A percentile compares a stretch with the other conserved stretches of the same genome.
Evolutionary conservation across 441 rosid genomes (phyloP).

Genomic region (Eruca vesicaria): DNA sequence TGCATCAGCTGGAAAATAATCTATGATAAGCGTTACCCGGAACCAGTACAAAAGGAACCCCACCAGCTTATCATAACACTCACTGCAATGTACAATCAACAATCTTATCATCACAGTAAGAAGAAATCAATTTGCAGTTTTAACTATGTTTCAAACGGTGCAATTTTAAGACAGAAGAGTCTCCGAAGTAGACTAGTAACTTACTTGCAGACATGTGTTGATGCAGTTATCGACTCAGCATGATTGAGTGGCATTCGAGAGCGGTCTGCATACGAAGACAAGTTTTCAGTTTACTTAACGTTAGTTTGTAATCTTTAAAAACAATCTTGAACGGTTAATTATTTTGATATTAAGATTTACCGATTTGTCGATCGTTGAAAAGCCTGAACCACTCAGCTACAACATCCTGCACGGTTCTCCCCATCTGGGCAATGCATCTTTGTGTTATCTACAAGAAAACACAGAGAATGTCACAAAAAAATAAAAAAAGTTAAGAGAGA

Average conservation of each 20-base stretch:
- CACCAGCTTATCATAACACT: conserved; percentile 73
- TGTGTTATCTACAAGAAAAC: conserved; percentile 63
- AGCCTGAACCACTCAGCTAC: conserved; percentile 63
- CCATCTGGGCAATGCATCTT: conserved; percentile 62
- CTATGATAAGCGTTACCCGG: conserved; percentile 58
- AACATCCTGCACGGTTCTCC: conserved; percentile 65
- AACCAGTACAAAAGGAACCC: conserved; percentile 87
- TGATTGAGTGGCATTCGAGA: conserved; percentile 74
- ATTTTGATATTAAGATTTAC: conserved; percentile 35
- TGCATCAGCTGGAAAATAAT: conserved; percentile 57
- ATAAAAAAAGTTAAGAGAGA: not conserved
- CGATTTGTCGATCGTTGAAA: conserved; percentile 73
- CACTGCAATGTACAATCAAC: conserved; percentile 46
- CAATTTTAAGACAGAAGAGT: not conserved
- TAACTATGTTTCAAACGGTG: not conserved
- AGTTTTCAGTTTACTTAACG: not conserved
- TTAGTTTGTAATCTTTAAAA: not conserved
- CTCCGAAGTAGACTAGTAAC: conserved; percentile 10
- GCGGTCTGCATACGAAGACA: conserved; percentile 52
- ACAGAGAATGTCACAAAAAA: conserved; percentile 14
- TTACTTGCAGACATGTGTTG: conserved; percentile 83
- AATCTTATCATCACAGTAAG: not conserved
- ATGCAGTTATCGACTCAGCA: conserved; percentile 65
- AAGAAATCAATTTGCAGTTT: no score
- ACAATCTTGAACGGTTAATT: not conserved